Conservation (phyloP, 2,329 filamentous ascomycete genomes). For the Aspergillus bombycis region DNA sequence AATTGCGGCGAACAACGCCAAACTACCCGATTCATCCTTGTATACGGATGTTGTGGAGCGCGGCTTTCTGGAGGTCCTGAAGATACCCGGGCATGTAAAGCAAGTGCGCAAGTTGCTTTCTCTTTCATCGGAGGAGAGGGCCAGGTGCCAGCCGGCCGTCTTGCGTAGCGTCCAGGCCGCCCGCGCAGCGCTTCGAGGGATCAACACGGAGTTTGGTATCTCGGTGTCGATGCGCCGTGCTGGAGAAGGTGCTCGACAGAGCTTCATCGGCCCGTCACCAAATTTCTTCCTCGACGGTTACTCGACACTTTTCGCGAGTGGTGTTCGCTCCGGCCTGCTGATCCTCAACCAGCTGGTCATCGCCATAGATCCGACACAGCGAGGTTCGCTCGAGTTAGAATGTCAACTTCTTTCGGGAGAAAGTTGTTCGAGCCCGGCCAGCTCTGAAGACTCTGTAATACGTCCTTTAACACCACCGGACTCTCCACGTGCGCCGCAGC, state of each 20-base stretch:
- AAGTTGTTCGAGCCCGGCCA: constrained; percentile 1
- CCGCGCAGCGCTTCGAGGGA: constrained; percentile 27
- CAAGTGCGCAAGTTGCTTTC: constrained; percentile 21
- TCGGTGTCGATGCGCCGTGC: constrained; percentile 25
- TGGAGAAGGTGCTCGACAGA: constrained; percentile 13
- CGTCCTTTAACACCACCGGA: constrained; percentile 18
- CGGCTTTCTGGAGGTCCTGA: constrained; percentile 31
- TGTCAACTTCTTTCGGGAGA: constrained; percentile 13
- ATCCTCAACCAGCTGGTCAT: constrained; percentile 26
- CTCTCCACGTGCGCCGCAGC: constrained; percentile 13
- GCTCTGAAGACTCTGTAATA: not conserved
- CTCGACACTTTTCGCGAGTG: constrained; percentile 22
- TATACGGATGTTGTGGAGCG: constrained; percentile 35
- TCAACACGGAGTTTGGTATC: constrained; percentile 31
- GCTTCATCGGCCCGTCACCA: constrained; percentile 28
- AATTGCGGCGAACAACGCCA: constrained; percentile 31
- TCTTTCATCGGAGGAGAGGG: constrained; percentile 9
- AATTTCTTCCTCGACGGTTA: constrained; percentile 28
- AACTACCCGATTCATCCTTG: constrained; percentile 31
- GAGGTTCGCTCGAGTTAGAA: constrained; percentile 20
- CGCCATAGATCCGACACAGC: constrained; percentile 24
- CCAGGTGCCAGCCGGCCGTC: constrained; percentile 16
- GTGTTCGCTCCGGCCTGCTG: constrained; percentile 23
- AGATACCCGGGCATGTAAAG: constrained; percentile 33
- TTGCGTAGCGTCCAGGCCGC: constrained; percentile 23